Percentiles rank a stretch among this genome's conserved stretches.
phyloP scores from a whole-genome alignment of 139 green algal genomes.

The Chloropicon primus region DNA sequence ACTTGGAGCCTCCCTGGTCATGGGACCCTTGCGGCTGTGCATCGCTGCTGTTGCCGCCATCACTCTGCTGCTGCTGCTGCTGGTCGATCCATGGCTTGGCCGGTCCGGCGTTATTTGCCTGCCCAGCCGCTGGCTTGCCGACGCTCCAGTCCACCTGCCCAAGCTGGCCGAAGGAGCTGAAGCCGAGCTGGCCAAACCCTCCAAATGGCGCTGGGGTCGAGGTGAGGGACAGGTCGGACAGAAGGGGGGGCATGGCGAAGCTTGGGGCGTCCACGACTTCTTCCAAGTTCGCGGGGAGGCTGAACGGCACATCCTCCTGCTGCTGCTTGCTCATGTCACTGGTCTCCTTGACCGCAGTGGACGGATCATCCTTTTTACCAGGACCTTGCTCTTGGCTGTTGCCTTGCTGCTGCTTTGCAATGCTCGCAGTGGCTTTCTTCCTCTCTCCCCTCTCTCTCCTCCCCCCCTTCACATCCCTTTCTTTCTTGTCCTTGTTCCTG shows the following conservation, averaged over 20 bases:
- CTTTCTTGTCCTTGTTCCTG: background rate
- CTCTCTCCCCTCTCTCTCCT: background rate
- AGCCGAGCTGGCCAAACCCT: background rate
- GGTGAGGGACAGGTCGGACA: background rate
- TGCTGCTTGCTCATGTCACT: background rate
- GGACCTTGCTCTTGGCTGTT: no score
- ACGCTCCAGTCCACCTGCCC: background rate
- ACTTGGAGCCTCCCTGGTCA: no score
- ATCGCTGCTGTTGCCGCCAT: no score
- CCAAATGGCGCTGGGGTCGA: background rate
- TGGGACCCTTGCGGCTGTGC: no score
- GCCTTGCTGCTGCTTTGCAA: no score
- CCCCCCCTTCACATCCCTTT: background rate
- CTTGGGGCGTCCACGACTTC: background rate
- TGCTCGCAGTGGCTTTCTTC: no score
- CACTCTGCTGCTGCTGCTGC: background rate
- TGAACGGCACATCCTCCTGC: background rate
- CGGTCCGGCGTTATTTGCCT: background rate
- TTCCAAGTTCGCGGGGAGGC: background rate
- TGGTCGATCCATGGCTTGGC: background rate
- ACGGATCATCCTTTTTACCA: no score
- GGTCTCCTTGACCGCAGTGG: background rate
- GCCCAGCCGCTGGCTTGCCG: background rate
- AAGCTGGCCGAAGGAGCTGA: background rate
- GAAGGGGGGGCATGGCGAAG: background rate